phyloP scores from a whole-genome alignment of 495 filamentous ascomycete species.

The Hyaloscypha bicolor region DNA sequence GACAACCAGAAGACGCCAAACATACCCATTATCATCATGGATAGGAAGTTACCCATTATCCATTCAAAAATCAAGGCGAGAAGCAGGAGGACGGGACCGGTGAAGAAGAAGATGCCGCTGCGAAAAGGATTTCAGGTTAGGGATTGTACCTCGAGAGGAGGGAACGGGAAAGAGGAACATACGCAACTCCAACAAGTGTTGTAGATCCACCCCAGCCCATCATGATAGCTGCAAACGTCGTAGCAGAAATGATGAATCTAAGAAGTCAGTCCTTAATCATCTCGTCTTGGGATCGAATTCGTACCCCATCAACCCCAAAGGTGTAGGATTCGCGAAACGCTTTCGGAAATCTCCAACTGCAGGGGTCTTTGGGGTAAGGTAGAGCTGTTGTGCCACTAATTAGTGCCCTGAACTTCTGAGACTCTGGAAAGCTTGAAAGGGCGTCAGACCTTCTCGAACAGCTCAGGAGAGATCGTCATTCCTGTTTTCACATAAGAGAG shows the following conservation, averaged over 20 bases:
- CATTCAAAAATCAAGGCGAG: conserved; percentile 53
- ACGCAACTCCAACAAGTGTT: conserved; percentile 51
- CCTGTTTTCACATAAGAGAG: conserved; percentile 18
- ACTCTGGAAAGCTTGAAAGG: neutral
- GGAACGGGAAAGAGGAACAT: conserved; percentile 34
- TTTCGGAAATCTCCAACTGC: conserved; percentile 49
- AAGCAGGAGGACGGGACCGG: conserved; percentile 49
- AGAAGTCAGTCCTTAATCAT: neutral
- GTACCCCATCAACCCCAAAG: conserved; percentile 54
- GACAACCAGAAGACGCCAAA: conserved; percentile 60
- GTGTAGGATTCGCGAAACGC: conserved; percentile 56
- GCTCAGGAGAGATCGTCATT: conserved; percentile 53
- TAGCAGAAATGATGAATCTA: conserved; percentile 51
- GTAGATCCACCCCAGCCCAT: conserved; percentile 59
- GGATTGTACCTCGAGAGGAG: conserved; percentile 2
- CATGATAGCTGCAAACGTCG: conserved; percentile 37
- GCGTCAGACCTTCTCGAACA: conserved; percentile 52
- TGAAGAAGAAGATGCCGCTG: conserved; percentile 59
- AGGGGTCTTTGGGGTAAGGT: conserved; percentile 55
- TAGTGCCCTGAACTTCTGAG: conserved; percentile 19
- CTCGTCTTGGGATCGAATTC: conserved; percentile 20
- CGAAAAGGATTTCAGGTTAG: conserved; percentile 14
- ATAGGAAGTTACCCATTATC: conserved; percentile 56
- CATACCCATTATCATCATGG: conserved; percentile 59
- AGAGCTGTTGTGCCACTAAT: conserved; percentile 36